Conservation (phyloP, 106 monocot species). For the Dactylorhiza incarnata region DNA sequence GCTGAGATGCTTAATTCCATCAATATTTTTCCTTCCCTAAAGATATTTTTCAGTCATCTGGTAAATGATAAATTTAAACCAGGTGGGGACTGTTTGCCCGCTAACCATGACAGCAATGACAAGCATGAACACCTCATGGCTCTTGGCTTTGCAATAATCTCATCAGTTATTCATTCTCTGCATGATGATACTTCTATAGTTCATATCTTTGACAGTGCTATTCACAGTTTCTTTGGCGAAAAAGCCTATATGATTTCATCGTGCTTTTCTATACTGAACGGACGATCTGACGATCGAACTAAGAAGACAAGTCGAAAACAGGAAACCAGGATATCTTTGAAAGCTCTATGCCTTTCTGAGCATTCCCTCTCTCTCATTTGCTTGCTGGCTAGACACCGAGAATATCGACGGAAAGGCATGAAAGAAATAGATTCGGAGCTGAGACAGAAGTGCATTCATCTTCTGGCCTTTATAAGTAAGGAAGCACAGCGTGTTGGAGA, state of each 20-base stretch:
- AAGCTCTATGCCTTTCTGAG: constrained; percentile 46
- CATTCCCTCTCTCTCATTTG: constrained; percentile 57
- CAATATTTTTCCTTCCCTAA: constrained; percentile 46
- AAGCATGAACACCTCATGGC: constrained; percentile 28
- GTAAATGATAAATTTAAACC: constrained; percentile 14
- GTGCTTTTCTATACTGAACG: constrained; percentile 47
- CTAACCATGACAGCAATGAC: constrained; percentile 14
- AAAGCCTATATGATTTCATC: constrained; percentile 38
- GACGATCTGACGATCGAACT: constrained; percentile 28
- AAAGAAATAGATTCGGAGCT: constrained; percentile 51
- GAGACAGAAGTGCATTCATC: constrained; percentile 65
- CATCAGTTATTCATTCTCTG: constrained; percentile 43
- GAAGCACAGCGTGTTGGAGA: constrained; percentile 34
- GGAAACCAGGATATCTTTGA: constrained; percentile 38
- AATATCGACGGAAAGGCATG: constrained; percentile 39
- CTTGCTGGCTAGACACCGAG: constrained; percentile 43
- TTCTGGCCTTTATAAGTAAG: constrained; percentile 84
- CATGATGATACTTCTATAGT: constrained; percentile 44
- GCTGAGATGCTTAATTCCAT: constrained; percentile 57
- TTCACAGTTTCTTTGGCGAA: constrained; percentile 51
- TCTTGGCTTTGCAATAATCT: constrained; percentile 53
- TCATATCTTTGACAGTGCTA: constrained; percentile 43
- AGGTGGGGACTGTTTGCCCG: constrained; percentile 1
- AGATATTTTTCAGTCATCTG: constrained; percentile 38
- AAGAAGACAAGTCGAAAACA: constrained; percentile 35